A percentile compares a stretch with the other conserved stretches of the same genome.
Conservation (phyloP, 495 filamentous ascomycete genomes). For the Aspergillus baeticus region DNA sequence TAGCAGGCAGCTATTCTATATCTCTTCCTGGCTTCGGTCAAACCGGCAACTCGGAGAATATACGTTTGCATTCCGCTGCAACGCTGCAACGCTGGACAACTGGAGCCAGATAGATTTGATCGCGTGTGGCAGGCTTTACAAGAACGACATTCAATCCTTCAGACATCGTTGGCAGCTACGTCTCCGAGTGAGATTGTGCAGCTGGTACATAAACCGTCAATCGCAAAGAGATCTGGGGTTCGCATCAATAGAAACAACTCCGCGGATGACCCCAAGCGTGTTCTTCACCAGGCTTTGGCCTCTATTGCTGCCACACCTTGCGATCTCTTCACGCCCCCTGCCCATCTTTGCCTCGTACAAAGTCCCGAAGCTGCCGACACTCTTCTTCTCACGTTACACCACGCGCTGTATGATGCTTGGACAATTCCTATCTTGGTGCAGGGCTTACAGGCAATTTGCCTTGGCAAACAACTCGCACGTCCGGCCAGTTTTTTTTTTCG, state of each 20-base stretch:
- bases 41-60: conserved; percentile 57
- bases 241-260: neutral
- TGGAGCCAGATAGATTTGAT: conserved; percentile 32
- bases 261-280: neutral
- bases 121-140: conserved; percentile 47
- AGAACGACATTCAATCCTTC: conserved; percentile 4
- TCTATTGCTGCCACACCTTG: neutral
- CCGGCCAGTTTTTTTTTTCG: neutral
- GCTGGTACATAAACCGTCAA: neutral
- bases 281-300: too few species aligned
- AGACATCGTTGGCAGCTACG: conserved; percentile 4
- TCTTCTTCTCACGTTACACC: conserved; percentile 23
- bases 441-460: conserved; percentile 22
- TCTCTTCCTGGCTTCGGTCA: conserved; percentile 63
- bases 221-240: neutral
- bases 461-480: neutral
- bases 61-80: conserved; percentile 57
- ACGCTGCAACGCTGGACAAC: conserved; percentile 18
- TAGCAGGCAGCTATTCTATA: conserved; percentile 67
- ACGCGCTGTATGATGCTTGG: conserved; percentile 30
- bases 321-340: neutral
- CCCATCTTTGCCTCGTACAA: neutral
- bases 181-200: conserved; percentile 2
- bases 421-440: conserved; percentile 17
- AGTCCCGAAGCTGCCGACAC: conserved; percentile 10